phyloP scores from a whole-genome alignment of 208 protist species.

The Acanthamoeba triangularis region DNA sequence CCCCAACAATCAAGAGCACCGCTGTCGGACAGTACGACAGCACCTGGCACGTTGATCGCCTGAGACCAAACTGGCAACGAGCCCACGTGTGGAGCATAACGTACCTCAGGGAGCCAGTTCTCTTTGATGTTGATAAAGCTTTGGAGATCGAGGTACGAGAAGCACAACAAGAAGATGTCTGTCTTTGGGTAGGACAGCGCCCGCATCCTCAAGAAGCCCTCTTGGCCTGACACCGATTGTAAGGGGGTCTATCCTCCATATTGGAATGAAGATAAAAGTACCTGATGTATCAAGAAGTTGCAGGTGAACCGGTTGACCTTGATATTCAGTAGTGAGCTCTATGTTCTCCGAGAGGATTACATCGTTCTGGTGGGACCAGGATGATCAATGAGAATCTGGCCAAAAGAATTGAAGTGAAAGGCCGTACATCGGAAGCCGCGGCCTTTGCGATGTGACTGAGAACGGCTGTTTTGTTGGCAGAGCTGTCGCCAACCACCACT shows the following conservation, averaged over 20 bases:
- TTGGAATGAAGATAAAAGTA: too few species aligned
- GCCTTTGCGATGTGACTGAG: background rate
- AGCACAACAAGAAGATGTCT: slow-evolving; percentile 28
- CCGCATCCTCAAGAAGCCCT: slow-evolving; percentile 15
- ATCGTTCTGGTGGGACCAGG: background rate
- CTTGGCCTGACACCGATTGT: too few species aligned
- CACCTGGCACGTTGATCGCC: background rate
- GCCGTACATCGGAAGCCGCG: background rate
- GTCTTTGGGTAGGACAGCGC: slow-evolving; percentile 49
- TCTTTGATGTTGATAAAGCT: slow-evolving; percentile 43
- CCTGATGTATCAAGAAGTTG: slow-evolving; percentile 2
- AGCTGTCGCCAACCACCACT: background rate
- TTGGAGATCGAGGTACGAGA: background rate
- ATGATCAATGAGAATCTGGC: background rate
- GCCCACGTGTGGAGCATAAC: too few species aligned
- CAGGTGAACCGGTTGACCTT: background rate
- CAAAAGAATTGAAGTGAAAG: too few species aligned
- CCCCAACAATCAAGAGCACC: background rate
- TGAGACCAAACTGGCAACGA: too few species aligned
- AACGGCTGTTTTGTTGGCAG: background rate
- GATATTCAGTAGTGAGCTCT: background rate
- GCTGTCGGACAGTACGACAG: background rate
- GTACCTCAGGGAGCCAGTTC: slow-evolving; percentile 50
- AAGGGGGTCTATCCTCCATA: too few species aligned
- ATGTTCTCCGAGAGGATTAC: background rate